Evolutionary conservation across 2,329 filamentous ascomycete genomes (phyloP).

Genomic region (Sporothrix inflata): DNA sequence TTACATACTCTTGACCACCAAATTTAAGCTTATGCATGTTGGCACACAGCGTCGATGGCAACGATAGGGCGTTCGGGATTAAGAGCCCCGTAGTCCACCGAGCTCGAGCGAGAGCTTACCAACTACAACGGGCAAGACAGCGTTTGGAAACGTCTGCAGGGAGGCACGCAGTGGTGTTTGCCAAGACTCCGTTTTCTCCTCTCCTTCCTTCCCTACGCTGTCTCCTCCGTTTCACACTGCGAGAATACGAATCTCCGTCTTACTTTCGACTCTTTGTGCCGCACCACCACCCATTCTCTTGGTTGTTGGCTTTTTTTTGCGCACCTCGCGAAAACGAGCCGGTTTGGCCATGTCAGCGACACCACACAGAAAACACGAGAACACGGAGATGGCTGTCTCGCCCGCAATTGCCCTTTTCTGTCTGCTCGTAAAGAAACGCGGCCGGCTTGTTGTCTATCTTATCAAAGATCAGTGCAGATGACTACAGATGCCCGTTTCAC

Average conservation of each 20-base stretch:
- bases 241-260: slow-evolving; percentile 9
- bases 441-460: slow-evolving; percentile 22
- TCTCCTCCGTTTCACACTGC: neutral
- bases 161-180: neutral
- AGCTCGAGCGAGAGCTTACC: neutral
- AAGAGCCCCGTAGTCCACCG: too few species aligned
- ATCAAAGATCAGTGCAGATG: neutral
- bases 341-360: neutral
- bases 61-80: neutral
- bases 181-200: neutral
- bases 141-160: slow-evolving; percentile 11
- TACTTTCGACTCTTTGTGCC: neutral
- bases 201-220: too few species aligned
- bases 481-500: neutral
- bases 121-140: neutral
- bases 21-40: too few species aligned
- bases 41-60: too few species aligned
- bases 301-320: neutral
- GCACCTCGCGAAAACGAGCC: slow-evolving; percentile 13
- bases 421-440: neutral
- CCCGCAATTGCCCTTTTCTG: neutral
- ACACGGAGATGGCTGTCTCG: neutral
- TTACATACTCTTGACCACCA: too few species aligned
- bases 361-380: too few species aligned
- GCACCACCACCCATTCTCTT: neutral